phyloP scores from a whole-genome alignment of 2,329 filamentous ascomycete genomes.

The Hypoxylon sp. region DNA sequence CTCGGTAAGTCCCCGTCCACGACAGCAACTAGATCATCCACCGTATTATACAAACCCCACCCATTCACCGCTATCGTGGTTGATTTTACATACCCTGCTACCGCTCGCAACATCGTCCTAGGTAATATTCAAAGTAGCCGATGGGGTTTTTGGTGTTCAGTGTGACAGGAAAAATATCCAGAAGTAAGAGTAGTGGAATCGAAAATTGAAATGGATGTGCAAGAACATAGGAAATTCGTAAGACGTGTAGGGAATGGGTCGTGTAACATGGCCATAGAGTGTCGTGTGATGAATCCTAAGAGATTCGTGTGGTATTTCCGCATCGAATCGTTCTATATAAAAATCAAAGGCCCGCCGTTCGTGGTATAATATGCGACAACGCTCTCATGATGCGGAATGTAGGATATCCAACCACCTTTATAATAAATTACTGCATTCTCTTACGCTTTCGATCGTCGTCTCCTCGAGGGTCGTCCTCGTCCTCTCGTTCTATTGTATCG shows the following conservation, averaged over 20 bases:
- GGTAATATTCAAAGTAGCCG: constrained; percentile 20
- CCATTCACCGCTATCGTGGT: too few relatives aligned
- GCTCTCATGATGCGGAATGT: constrained; percentile 30
- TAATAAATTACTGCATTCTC: constrained; percentile 56
- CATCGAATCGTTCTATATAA: constrained; percentile 38
- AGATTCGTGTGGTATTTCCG: constrained; percentile 37
- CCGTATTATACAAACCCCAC: constrained; percentile 34
- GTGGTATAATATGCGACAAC: constrained; percentile 36
- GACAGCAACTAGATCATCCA: constrained; percentile 15
- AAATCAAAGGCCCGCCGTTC: constrained; percentile 34
- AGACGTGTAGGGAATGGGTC: constrained; percentile 31
- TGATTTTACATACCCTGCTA: not conserved
- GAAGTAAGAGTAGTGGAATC: constrained; percentile 19
- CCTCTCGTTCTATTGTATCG: constrained; percentile 62
- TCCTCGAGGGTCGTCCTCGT: constrained; percentile 63
- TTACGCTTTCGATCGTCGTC: constrained; percentile 71
- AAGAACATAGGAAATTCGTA: constrained; percentile 28
- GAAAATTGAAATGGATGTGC: constrained; percentile 14
- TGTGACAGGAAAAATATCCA: constrained; percentile 26
- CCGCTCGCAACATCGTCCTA: constrained; percentile 1
- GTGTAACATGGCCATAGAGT: constrained; percentile 31
- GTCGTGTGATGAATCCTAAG: constrained; percentile 32
- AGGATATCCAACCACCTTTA: constrained; percentile 9
- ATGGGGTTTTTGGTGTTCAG: constrained; percentile 32
- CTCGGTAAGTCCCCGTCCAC: constrained; percentile 7